A percentile compares a stretch with the other conserved stretches of the same genome.
Evolutionary conservation across 208 protist genomes (phyloP).

Genomic region (Trypanosoma brucei): DNA sequence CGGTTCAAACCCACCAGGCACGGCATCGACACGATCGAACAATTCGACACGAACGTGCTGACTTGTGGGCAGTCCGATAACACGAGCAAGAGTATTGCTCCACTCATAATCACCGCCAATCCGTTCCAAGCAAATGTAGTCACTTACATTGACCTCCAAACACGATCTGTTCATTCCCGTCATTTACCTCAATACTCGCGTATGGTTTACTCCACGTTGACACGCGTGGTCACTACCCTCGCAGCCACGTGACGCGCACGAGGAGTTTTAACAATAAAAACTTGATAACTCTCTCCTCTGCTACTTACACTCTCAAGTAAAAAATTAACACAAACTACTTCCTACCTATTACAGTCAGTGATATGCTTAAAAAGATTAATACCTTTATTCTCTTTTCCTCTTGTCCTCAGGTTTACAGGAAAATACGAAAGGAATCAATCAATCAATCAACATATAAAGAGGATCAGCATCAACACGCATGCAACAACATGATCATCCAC

Average conservation of each 20-base stretch:
- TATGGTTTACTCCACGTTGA: constrained; percentile 1
- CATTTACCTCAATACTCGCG: not conserved
- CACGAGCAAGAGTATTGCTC: constrained; percentile 53
- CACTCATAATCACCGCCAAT: constrained; percentile 45
- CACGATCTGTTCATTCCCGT: not conserved
- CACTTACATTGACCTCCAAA: constrained; percentile 39
- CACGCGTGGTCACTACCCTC: not conserved
- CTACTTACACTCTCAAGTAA: not conserved
- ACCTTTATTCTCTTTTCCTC: not conserved
- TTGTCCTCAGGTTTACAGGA: too few relatives aligned
- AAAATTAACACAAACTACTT: not conserved
- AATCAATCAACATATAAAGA: too few relatives aligned
- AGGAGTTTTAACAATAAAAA: not conserved
- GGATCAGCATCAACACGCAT: too few relatives aligned
- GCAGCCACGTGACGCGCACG: not conserved
- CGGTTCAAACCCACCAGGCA: constrained; percentile 21
- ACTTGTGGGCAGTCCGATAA: constrained; percentile 49
- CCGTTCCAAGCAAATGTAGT: constrained; percentile 74
- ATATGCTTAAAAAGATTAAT: not conserved
- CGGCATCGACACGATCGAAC: constrained; percentile 50
- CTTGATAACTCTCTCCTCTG: too few relatives aligned
- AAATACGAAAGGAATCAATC: too few relatives aligned
- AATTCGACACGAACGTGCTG: constrained; percentile 48
- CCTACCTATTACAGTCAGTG: not conserved
- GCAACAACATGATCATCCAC: too few relatives aligned